Evolutionary conservation across 371 early-diverging fungal species (phyloP).

Genomic region (Mucor sp.): DNA sequence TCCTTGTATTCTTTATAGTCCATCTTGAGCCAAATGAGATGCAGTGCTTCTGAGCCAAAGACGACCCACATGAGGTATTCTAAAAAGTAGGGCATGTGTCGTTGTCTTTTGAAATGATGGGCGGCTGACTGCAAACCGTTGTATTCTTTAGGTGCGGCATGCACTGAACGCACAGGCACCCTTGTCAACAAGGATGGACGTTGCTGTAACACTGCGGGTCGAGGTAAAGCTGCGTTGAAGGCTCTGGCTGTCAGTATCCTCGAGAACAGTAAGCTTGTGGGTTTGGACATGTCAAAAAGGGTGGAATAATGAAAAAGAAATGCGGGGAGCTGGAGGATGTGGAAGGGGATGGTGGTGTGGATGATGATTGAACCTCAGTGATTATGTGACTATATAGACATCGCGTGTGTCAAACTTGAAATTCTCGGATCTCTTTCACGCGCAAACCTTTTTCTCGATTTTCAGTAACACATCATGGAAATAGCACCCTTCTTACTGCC

Average conservation of each 20-base stretch:
- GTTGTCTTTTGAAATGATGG: conserved; percentile 47
- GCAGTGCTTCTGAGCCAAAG: conserved; percentile 54
- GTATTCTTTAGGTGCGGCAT: conserved; percentile 24
- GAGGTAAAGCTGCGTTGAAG: neutral
- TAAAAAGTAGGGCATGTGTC: conserved; percentile 46
- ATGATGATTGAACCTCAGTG: neutral
- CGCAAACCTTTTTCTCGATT: neutral
- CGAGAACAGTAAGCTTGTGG: neutral
- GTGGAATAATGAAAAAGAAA: neutral
- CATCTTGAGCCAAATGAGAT: conserved; percentile 53
- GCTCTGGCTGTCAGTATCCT: neutral
- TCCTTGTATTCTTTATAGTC: conserved; percentile 52
- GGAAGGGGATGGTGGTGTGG: neutral
- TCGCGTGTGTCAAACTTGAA: neutral
- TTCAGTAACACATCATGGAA: neutral
- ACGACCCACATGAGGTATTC: conserved; percentile 57
- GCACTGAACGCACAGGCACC: conserved; percentile 14
- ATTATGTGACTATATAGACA: neutral
- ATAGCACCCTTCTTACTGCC: conserved; percentile 21
- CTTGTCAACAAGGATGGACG: conserved; percentile 1
- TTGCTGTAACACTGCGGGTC: neutral
- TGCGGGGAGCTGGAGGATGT: neutral
- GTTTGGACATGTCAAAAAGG: neutral
- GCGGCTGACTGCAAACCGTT: conserved; percentile 27
- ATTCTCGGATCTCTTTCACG: neutral